These are phyloP conservation scores for Hypoxylon rickii DNA, from an alignment of 495 filamentous ascomycete genomes.

Conservation along the genomic window DNA sequence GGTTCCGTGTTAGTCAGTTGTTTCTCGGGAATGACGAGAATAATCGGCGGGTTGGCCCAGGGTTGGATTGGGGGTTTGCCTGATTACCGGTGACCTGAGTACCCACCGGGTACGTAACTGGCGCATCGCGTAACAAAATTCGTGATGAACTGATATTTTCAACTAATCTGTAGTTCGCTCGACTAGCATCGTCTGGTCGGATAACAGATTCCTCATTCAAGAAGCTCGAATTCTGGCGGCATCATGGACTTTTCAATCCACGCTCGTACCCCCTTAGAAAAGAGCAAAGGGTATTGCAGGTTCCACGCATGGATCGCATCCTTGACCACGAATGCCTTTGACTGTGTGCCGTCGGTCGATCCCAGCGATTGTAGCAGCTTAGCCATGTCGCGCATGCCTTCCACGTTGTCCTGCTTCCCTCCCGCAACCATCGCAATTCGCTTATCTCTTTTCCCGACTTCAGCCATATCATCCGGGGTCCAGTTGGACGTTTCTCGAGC, in stretches of 20 bases:
- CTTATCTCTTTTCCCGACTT: slow-evolving; percentile 32
- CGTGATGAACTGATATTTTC: too few species aligned
- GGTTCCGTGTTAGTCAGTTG: too few species aligned
- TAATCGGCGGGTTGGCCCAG: too few species aligned
- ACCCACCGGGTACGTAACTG: too few species aligned
- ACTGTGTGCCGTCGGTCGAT: slow-evolving; percentile 14
- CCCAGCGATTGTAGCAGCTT: slow-evolving; percentile 27
- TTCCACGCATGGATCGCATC: slow-evolving; percentile 44
- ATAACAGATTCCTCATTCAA: too few species aligned
- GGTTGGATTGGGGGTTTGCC: too few species aligned
- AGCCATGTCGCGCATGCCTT: slow-evolving; percentile 32
- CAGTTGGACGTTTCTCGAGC: slow-evolving; percentile 13
- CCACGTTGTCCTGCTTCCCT: slow-evolving; percentile 39
- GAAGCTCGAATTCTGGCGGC: slow-evolving; percentile 31
- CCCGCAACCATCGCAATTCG: slow-evolving; percentile 34
- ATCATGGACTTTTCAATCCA: slow-evolving; percentile 40
- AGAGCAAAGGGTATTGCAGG: slow-evolving; percentile 40
- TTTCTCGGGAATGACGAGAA: too few species aligned
- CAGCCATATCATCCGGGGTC: slow-evolving; percentile 18
- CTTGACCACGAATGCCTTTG: slow-evolving; percentile 38
- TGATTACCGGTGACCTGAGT: too few species aligned
- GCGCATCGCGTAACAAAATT: too few species aligned
- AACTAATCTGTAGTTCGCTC: too few species aligned
- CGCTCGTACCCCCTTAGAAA: slow-evolving; percentile 38
- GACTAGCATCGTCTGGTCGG: too few species aligned